Percentiles rank a stretch among this genome's conserved stretches.
phyloP scores from a whole-genome alignment of 208 protist species.

The Acanthamoeba healyi region DNA sequence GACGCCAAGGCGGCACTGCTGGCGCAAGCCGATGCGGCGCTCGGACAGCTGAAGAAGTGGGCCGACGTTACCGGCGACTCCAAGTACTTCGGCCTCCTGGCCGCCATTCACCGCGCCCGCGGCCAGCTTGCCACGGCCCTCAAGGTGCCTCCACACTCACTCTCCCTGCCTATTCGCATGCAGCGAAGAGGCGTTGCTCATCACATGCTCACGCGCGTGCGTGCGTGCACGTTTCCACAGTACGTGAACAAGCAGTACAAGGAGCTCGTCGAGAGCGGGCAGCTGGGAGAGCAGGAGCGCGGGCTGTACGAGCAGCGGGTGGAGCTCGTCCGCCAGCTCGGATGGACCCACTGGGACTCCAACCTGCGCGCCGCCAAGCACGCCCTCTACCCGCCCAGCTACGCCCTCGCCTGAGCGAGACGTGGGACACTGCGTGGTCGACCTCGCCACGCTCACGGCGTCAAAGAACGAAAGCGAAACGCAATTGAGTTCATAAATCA shows the following conservation, averaged over 20 bases:
- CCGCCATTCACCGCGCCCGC: not conserved
- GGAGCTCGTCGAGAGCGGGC: constrained; percentile 12
- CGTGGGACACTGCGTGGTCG: no score
- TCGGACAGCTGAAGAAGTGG: constrained; percentile 59
- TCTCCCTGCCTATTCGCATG: not conserved
- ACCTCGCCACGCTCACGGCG: no score
- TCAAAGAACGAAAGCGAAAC: no score
- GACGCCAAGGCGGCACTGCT: not conserved
- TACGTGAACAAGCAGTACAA: constrained; percentile 36
- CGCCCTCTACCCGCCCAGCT: constrained; percentile 23
- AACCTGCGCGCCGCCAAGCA: constrained; percentile 28
- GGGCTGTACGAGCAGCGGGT: constrained; percentile 17
- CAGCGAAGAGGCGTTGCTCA: no score
- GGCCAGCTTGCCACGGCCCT: constrained; percentile 22
- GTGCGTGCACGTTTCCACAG: no score
- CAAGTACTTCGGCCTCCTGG: constrained; percentile 25
- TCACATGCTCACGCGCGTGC: not conserved
- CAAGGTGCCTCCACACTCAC: not conserved
- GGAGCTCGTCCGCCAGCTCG: constrained; percentile 1
- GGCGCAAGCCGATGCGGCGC: not conserved
- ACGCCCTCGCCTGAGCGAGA: constrained; percentile 10
- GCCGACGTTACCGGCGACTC: constrained; percentile 41
- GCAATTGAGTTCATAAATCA: not conserved
- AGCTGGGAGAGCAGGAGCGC: constrained; percentile 58
- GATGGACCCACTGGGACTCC: constrained; percentile 26